Percentiles rank a stretch among this genome's conserved stretches.
Evolutionary conservation across 768 basidiomycete species (phyloP).

Genomic region (Neoboletus magnificus): DNA sequence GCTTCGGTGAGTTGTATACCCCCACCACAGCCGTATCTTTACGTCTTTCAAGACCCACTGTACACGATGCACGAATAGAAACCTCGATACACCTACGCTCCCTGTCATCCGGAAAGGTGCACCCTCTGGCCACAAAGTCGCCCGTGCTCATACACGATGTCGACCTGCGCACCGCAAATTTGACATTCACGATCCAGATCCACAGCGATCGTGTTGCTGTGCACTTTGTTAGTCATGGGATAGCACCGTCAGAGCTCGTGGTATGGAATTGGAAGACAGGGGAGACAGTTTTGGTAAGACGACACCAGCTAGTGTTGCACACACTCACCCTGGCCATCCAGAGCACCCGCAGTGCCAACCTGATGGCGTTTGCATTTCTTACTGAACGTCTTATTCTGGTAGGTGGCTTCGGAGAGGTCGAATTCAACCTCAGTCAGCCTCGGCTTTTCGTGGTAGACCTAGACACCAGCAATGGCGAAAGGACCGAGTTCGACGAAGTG

Average conservation of each 20-base stretch:
- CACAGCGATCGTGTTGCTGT: constrained; percentile 51
- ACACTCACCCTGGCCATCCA: constrained; percentile 5
- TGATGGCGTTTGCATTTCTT: constrained; percentile 43
- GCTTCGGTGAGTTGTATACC: constrained; percentile 29
- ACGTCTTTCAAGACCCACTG: constrained; percentile 11
- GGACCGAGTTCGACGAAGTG: constrained; percentile 29
- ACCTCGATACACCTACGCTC: constrained; percentile 42
- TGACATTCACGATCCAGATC: constrained; percentile 52
- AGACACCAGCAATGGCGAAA: constrained; percentile 27
- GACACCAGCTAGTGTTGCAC: neutral
- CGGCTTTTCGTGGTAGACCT: constrained; percentile 42
- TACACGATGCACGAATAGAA: constrained; percentile 15
- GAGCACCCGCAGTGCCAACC: constrained; percentile 30
- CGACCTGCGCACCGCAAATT: constrained; percentile 13
- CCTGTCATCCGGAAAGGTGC: constrained; percentile 43
- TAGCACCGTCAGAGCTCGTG: constrained; percentile 43
- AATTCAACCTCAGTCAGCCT: constrained; percentile 22
- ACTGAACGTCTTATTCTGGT: constrained; percentile 40
- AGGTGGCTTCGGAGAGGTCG: constrained; percentile 25
- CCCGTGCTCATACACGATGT: constrained; percentile 30
- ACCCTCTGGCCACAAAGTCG: constrained; percentile 40
- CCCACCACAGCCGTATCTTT: neutral
- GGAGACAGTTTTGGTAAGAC: constrained; percentile 45
- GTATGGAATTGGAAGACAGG: constrained; percentile 72
- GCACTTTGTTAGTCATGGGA: constrained; percentile 37